A percentile compares a stretch with the other conserved stretches of the same genome.
phyloP scores from a whole-genome alignment of 345 rosid species.

The Euphorbia lathyris region DNA sequence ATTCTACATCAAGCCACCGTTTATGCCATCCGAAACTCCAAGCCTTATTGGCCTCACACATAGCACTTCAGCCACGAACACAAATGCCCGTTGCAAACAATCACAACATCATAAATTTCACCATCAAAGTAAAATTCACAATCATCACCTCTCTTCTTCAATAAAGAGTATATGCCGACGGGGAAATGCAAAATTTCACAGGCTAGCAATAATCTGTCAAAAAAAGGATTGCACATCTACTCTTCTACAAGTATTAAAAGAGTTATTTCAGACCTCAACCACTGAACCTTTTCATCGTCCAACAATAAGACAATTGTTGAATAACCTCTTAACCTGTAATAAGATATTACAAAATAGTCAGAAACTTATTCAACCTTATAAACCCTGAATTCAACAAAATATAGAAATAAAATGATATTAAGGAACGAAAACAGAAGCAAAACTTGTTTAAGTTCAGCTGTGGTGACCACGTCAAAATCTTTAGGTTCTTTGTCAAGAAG shows the following conservation, averaged over 20 bases:
- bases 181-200: neutral
- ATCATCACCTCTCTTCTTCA: no score
- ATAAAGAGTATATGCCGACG: neutral
- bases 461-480: constrained; percentile 93
- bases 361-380: neutral
- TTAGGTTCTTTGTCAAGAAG: constrained; percentile 68
- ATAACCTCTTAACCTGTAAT: constrained; percentile 49
- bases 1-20: no score
- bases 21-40: no score
- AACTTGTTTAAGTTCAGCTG: constrained; percentile 79
- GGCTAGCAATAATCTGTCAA: neutral
- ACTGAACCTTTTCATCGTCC: constrained; percentile 56
- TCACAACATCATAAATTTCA: no score
- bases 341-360: constrained; percentile 12
- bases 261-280: constrained; percentile 60
- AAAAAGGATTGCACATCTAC: constrained; percentile 2
- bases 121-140: no score
- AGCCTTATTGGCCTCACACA: no score
- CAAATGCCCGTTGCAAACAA: no score
- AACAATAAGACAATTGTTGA: constrained; percentile 48
- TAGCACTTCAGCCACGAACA: no score
- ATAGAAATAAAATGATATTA: neutral
- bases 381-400: neutral
- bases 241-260: neutral
- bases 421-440: neutral